Evolutionary conservation across 1,284 basidiomycete species (phyloP).

Genomic region (Cerioporus squamosus): DNA sequence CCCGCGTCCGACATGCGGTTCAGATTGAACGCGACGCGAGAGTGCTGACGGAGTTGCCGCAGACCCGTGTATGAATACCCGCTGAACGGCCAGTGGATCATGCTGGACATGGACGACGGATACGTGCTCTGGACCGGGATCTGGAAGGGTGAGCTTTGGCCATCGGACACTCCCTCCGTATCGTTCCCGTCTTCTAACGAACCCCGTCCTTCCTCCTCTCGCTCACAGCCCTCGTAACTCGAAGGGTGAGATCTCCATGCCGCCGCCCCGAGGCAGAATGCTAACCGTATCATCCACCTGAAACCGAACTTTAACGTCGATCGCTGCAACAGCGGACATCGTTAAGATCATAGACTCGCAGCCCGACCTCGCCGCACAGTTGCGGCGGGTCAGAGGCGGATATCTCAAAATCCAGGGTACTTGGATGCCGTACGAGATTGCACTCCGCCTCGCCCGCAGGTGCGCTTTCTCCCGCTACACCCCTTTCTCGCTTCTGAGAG

Average conservation of each 20-base stretch:
- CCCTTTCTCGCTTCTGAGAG: slow-evolving; percentile 23
- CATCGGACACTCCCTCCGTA: background rate
- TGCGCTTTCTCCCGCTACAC: slow-evolving; percentile 44
- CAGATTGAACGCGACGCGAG: background rate
- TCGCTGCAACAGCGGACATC: slow-evolving; percentile 66
- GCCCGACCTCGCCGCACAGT: slow-evolving; percentile 78
- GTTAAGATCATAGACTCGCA: slow-evolving; percentile 90
- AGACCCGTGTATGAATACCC: slow-evolving; percentile 89
- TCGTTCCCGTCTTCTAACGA: too few relatives aligned
- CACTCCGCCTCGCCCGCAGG: slow-evolving; percentile 76
- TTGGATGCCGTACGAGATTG: slow-evolving; percentile 90
- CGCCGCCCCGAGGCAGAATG: too few relatives aligned
- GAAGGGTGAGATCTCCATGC: slow-evolving; percentile 57
- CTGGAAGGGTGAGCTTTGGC: slow-evolving; percentile 71
- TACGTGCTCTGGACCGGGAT: slow-evolving; percentile 89
- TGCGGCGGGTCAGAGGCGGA: slow-evolving; percentile 82
- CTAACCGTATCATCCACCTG: too few relatives aligned
- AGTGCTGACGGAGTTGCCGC: slow-evolving; percentile 15
- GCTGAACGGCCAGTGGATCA: slow-evolving; percentile 87
- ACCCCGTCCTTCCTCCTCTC: background rate
- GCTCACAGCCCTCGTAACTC: slow-evolving; percentile 73
- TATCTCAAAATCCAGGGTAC: slow-evolving; percentile 90
- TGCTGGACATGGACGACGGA: slow-evolving; percentile 91
- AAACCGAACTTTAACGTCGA: too few relatives aligned
- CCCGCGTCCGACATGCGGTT: background rate